Evolutionary conservation across 2,329 filamentous ascomycete species (phyloP).

Genomic region (Colletotrichum noveboracense): DNA sequence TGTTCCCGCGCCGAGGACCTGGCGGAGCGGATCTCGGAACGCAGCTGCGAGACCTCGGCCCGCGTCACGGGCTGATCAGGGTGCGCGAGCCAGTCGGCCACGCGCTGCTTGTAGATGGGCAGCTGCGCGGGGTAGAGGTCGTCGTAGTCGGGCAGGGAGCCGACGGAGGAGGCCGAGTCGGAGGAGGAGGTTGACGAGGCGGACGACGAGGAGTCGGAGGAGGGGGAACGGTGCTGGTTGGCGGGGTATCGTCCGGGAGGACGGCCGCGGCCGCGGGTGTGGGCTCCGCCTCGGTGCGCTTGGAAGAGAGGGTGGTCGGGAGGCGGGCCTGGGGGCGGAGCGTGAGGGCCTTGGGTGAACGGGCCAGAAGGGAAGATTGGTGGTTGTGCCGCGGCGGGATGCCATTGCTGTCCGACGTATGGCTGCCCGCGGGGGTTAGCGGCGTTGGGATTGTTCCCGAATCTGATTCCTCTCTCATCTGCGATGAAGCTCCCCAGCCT

Average conservation of each 20-base stretch:
- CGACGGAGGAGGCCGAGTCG: conserved; percentile 45
- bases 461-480: conserved; percentile 43
- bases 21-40: neutral
- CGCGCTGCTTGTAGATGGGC: conserved; percentile 45
- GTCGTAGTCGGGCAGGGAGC: conserved; percentile 60
- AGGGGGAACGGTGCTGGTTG: conserved; percentile 31
- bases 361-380: neutral
- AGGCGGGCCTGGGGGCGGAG: neutral
- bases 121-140: conserved; percentile 55
- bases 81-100: conserved; percentile 54
- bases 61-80: conserved; percentile 56
- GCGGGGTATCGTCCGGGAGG: conserved; percentile 10
- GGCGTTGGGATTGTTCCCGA: conserved; percentile 22
- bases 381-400: neutral
- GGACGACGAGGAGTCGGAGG: conserved; percentile 40
- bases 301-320: conserved; percentile 12
- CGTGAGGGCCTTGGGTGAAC: neutral
- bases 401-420: conserved; percentile 3
- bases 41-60: conserved; percentile 39
- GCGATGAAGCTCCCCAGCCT: conserved; percentile 50
- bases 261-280: conserved; percentile 11
- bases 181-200: conserved; percentile 39
- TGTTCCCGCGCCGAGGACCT: neutral
- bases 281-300: conserved; percentile 2
- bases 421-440: conserved; percentile 4